Percentiles rank a stretch among this genome's conserved stretches.
These are phyloP conservation scores for Salix dunnii DNA, from an alignment of 345 rosid species.

Conservation along the genomic window DNA sequence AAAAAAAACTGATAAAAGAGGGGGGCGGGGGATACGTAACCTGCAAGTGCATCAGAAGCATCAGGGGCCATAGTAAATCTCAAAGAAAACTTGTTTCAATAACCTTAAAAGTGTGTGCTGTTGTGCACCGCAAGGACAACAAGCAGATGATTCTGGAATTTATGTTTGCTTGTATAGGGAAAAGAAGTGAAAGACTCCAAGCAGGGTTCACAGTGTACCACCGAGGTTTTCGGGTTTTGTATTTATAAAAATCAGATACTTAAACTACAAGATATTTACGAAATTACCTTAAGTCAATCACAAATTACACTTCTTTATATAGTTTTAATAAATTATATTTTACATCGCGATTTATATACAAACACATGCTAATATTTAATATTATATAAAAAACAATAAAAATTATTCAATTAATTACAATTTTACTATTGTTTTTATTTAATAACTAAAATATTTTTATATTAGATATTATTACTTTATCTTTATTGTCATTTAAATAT, in stretches of 20 bases:
- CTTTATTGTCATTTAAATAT: no score
- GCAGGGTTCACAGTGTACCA: background rate
- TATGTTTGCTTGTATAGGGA: background rate
- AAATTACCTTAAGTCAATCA: no score
- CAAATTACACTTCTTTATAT: no score
- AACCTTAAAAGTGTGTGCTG: background rate
- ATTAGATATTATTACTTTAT: no score
- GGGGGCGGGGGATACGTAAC: slow-evolving; percentile 34
- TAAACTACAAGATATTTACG: background rate
- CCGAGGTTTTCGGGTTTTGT: background rate
- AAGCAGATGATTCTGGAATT: background rate
- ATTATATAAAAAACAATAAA: no score
- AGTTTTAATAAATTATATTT: no score
- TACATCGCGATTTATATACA: no score
- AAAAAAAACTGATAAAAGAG: background rate
- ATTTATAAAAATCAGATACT: no score
- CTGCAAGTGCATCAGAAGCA: slow-evolving; percentile 81
- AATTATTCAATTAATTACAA: no score
- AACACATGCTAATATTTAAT: no score
- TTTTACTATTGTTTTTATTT: no score
- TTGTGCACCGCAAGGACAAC: background rate
- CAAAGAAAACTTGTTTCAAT: background rate
- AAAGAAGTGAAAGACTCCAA: background rate
- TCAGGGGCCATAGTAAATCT: slow-evolving; percentile 57
- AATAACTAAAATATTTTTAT: no score